Conservation (phyloP, 306 rosid species). For the Dryas alaskensis region DNA sequence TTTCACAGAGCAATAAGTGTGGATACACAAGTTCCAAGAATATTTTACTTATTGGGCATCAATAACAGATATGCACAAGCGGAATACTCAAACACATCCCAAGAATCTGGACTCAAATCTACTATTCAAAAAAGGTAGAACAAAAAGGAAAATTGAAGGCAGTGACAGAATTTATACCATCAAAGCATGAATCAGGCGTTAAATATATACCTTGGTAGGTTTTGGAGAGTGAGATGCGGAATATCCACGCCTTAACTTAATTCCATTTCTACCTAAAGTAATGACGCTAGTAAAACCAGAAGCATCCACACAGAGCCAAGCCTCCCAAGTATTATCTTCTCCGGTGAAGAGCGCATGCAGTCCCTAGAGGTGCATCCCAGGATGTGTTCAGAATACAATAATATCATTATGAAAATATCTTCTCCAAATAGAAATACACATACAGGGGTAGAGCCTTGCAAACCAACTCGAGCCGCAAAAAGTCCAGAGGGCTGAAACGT, state of each 20-base stretch:
- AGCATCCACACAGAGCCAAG: conserved; percentile 85
- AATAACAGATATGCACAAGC: neutral
- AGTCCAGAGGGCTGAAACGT: conserved; percentile 98
- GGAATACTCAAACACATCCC: neutral
- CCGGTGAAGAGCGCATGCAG: conserved; percentile 91
- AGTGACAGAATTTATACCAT: neutral
- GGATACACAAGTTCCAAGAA: neutral
- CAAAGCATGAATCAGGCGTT: conserved; percentile 10
- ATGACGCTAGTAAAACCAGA: conserved; percentile 79
- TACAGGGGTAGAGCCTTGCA: conserved; percentile 88
- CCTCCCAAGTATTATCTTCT: conserved; percentile 97
- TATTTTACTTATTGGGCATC: neutral
- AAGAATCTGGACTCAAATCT: neutral
- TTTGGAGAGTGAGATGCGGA: conserved; percentile 73
- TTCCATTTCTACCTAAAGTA: conserved; percentile 58
- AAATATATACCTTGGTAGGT: conserved; percentile 69
- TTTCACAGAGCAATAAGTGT: neutral
- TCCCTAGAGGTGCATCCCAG: conserved; percentile 57
- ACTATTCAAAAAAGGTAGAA: neutral
- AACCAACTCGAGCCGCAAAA: conserved; percentile 93
- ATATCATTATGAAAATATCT: conserved; percentile 13
- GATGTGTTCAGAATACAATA: conserved; percentile 25
- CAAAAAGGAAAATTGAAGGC: neutral
- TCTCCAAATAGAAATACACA: conserved; percentile 31
- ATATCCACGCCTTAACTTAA: conserved; percentile 94